These are phyloP conservation scores for Blepharisma stoltei DNA, from an alignment of 73 alveolate species.

Conservation along the genomic window DNA sequence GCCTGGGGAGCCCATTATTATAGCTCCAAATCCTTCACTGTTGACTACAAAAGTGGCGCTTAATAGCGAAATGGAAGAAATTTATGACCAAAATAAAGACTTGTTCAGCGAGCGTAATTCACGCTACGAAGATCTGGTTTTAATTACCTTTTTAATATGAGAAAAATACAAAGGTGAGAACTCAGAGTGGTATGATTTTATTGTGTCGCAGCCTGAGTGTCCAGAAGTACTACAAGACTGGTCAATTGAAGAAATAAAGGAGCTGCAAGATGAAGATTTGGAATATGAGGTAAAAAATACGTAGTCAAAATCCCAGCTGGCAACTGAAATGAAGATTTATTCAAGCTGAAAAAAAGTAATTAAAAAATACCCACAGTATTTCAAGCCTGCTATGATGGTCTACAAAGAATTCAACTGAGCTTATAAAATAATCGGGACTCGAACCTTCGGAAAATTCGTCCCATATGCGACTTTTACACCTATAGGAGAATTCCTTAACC, in stretches of 20 bases:
- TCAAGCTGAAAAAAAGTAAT: neutral
- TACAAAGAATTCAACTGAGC: constrained; percentile 17
- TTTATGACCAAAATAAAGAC: neutral
- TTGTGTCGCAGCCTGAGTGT: neutral
- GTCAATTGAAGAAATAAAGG: neutral
- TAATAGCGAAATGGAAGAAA: neutral
- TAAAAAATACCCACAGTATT: neutral
- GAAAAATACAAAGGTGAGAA: constrained; percentile 14
- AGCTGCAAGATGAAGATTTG: constrained; percentile 20
- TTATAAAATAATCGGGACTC: neutral
- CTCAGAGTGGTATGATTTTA: constrained; percentile 13
- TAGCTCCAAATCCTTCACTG: neutral
- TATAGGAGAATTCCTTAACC: constrained; percentile 8
- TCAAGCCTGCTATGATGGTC: neutral
- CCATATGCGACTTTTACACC: neutral
- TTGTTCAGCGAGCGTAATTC: neutral
- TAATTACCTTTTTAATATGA: neutral
- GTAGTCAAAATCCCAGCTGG: constrained; percentile 8
- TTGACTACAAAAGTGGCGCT: neutral
- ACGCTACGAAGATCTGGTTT: constrained; percentile 4
- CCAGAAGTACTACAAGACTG: neutral
- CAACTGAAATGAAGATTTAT: neutral
- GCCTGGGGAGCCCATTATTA: constrained; percentile 14
- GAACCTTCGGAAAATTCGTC: constrained; percentile 10
- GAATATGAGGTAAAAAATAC: constrained; percentile 5